Evolutionary conservation across 2,329 filamentous ascomycete genomes (phyloP).

Genomic region (Trichoderma guizhouense): DNA sequence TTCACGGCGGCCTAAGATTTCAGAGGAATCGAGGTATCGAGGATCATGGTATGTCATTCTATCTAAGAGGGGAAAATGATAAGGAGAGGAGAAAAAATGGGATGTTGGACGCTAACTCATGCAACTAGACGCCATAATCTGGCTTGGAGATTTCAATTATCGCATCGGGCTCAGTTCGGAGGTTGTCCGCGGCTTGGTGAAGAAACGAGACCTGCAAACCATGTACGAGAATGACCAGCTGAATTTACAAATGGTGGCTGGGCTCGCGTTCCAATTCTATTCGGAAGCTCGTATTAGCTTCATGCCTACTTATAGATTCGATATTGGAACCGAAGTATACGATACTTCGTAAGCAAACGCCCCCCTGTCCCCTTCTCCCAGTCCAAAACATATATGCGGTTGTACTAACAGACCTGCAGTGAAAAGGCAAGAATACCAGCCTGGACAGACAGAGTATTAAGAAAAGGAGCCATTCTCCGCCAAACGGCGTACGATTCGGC

Average conservation of each 20-base stretch:
- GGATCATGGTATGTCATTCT: constrained; percentile 65
- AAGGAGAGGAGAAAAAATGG: not conserved
- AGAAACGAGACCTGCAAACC: constrained; percentile 67
- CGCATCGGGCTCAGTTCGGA: constrained; percentile 83
- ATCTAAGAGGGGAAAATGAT: not conserved
- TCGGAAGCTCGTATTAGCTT: constrained; percentile 87
- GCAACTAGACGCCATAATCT: constrained; percentile 67
- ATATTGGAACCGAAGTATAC: constrained; percentile 82
- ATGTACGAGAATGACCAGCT: constrained; percentile 93
- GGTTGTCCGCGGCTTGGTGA: constrained; percentile 69
- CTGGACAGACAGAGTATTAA: constrained; percentile 92
- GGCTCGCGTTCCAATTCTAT: constrained; percentile 85
- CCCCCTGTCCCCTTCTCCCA: too few relatives aligned
- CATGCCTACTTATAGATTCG: constrained; percentile 92
- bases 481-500: constrained; percentile 82
- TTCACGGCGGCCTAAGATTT: constrained; percentile 82
- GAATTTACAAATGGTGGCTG: constrained; percentile 94
- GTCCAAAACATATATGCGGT: not conserved
- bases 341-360: constrained; percentile 71
- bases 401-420: constrained; percentile 38
- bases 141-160: constrained; percentile 98
- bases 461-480: constrained; percentile 77
- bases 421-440: constrained; percentile 94
- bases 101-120: not conserved
- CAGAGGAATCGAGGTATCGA: constrained; percentile 88